Percentiles rank a stretch among this genome's conserved stretches.
These are phyloP conservation scores for Solanum etuberosum DNA, from an alignment of 257 asterid species.

Conservation along the genomic window DNA sequence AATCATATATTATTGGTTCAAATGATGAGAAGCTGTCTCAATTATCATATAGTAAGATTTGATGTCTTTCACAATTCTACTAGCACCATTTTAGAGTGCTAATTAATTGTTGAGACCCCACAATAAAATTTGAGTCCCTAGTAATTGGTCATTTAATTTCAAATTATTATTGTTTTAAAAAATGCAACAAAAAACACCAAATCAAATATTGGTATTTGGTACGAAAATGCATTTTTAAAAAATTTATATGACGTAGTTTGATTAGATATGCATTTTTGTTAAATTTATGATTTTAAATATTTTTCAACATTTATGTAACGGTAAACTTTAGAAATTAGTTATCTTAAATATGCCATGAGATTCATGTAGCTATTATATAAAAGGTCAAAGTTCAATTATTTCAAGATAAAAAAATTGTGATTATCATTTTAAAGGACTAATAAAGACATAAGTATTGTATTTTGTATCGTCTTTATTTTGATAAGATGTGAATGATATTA, in stretches of 20 bases:
- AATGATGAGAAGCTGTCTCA: not conserved
- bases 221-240: too few relatives aligned
- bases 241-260: not conserved
- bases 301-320: rapidly evolving
- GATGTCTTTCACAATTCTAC: not conserved
- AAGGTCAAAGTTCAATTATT: too few relatives aligned
- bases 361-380: too few relatives aligned
- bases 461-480: too few relatives aligned
- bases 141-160: not conserved
- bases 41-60: not conserved
- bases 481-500: too few relatives aligned
- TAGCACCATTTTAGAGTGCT: not conserved
- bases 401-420: too few relatives aligned
- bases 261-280: not conserved
- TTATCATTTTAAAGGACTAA: too few relatives aligned
- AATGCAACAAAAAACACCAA: not conserved
- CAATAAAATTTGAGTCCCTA: not conserved
- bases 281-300: not conserved
- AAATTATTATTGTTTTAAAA: not conserved
- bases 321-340: not conserved
- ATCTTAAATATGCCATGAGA: too few relatives aligned
- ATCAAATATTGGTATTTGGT: not conserved
- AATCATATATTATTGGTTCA: not conserved
- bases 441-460: too few relatives aligned
- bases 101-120: not conserved